These are phyloP conservation scores for Boletus speciosus DNA, from an alignment of 768 basidiomycete species.

Conservation along the genomic window DNA sequence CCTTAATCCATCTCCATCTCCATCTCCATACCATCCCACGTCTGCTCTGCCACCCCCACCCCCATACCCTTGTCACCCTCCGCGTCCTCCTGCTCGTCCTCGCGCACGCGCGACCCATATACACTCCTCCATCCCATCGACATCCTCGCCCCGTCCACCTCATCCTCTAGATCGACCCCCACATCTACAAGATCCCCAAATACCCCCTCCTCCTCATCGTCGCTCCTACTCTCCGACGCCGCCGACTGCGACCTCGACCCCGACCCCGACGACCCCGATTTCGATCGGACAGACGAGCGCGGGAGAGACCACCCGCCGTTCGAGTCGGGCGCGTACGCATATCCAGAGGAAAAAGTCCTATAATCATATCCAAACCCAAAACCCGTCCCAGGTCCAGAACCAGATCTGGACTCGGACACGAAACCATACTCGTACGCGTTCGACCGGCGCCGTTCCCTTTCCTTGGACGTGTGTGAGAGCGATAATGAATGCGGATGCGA, in stretches of 20 bases:
- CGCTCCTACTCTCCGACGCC: constrained; percentile 36
- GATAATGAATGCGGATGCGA: constrained; percentile 9
- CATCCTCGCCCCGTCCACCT: background rate
- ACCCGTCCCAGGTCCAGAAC: background rate
- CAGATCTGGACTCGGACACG: background rate
- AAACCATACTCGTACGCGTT: constrained; percentile 14
- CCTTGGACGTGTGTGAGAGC: background rate
- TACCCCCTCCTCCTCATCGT: constrained; percentile 25
- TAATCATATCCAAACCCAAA: background rate
- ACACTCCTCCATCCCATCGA: background rate
- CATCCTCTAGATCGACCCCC: background rate
- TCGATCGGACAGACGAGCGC: constrained; percentile 47
- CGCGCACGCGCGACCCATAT: constrained; percentile 2
- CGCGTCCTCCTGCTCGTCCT: background rate
- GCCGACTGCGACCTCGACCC: constrained; percentile 33
- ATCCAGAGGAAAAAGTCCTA: background rate
- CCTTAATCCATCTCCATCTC: constrained; percentile 36
- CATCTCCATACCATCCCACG: constrained; percentile 53
- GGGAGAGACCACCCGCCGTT: constrained; percentile 54
- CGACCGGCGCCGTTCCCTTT: constrained; percentile 10
- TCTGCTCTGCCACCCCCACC: constrained; percentile 8
- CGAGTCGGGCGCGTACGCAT: constrained; percentile 14
- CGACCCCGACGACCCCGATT: constrained; percentile 36
- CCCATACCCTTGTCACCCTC: background rate
- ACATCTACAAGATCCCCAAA: background rate